These are phyloP conservation scores for Saturnispora ahearnii DNA, from an alignment of 805 yeast genomes.

Conservation along the genomic window DNA sequence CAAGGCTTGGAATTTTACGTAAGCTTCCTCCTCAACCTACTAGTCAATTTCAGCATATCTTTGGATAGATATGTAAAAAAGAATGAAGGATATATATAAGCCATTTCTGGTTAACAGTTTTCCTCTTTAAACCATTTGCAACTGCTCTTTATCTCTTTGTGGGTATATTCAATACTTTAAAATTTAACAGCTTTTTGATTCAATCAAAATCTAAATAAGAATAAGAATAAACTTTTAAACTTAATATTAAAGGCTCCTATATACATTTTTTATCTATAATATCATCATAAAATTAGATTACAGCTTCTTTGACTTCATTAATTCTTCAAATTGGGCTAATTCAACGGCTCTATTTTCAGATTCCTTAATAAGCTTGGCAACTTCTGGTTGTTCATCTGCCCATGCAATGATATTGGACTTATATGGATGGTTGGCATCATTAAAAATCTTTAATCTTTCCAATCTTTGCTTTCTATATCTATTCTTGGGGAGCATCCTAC, in stretches of 20 bases:
- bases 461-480: slow-evolving; percentile 68
- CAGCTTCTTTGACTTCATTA: slow-evolving; percentile 20
- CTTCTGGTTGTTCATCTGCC: slow-evolving; percentile 64
- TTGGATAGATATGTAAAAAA: too few species aligned
- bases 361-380: slow-evolving; percentile 34
- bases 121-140: too few species aligned
- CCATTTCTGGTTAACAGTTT: too few species aligned
- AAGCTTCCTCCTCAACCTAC: too few species aligned
- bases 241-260: neutral
- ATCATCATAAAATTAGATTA: neutral
- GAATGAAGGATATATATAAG: too few species aligned
- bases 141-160: too few species aligned
- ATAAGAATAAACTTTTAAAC: too few species aligned
- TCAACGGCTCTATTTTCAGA: slow-evolving; percentile 26
- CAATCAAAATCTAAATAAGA: too few species aligned
- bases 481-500: slow-evolving; percentile 94
- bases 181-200: too few species aligned
- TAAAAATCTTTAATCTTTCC: slow-evolving; percentile 77
- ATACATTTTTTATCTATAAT: neutral
- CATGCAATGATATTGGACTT: slow-evolving; percentile 73
- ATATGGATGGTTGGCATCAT: slow-evolving; percentile 85
- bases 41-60: too few species aligned
- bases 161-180: too few species aligned
- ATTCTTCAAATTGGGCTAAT: slow-evolving; percentile 20
- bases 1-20: too few species aligned